Percentiles rank a stretch among this genome's conserved stretches.
Conservation (phyloP, 2,329 filamentous ascomycete species). For the Ploettnerulaceae sp. region DNA sequence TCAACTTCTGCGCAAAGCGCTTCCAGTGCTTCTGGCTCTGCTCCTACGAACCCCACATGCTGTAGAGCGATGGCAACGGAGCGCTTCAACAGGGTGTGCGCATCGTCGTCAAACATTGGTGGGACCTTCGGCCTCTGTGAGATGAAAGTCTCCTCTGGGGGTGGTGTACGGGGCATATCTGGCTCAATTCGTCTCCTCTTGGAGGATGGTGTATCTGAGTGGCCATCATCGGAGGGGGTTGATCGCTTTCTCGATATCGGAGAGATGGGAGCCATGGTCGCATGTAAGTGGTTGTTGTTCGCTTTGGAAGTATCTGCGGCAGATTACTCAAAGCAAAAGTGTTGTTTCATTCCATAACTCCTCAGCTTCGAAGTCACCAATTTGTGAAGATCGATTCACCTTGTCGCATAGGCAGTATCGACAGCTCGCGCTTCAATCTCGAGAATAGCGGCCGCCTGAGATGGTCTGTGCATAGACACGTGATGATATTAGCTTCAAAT, state of each 20-base stretch:
- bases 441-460: neutral
- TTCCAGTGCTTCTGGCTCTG: conserved; percentile 53
- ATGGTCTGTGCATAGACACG: conserved; percentile 10
- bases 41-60: conserved; percentile 54
- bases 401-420: neutral
- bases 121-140: conserved; percentile 1
- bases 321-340: conserved; percentile 1
- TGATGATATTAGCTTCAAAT: conserved; percentile 1
- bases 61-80: conserved; percentile 51
- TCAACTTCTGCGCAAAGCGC: conserved; percentile 52
- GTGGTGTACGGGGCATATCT: conserved; percentile 23
- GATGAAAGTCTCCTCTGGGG: conserved; percentile 23
- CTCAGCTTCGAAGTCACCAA: too few species aligned
- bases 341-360: neutral
- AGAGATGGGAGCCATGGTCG: conserved; percentile 24
- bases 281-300: neutral
- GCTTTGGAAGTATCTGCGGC: neutral
- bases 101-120: conserved; percentile 30
- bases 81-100: conserved; percentile 41
- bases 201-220: conserved; percentile 20
- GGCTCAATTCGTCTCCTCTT: conserved; percentile 28
- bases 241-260: conserved; percentile 26
- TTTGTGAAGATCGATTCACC: neutral
- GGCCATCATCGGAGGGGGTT: conserved; percentile 26
- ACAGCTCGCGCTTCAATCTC: conserved; percentile 1